Evolutionary conservation across 495 filamentous ascomycete species (phyloP), one percentile per base, ranked within the genome.

Genomic region (Daldinia loculata): DNA sequence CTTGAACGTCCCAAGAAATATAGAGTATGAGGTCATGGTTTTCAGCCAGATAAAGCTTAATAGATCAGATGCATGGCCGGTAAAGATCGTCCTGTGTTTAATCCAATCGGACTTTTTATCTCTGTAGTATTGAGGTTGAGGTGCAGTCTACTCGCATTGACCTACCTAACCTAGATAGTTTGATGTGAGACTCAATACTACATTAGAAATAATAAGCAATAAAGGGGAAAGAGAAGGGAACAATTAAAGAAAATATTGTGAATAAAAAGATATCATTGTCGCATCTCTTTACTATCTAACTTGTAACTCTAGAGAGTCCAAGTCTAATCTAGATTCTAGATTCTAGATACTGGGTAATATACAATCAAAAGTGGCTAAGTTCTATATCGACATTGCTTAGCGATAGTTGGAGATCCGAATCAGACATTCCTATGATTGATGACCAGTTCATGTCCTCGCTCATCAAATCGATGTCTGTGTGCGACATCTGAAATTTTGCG

Each of bases 351-450:
- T 36, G 8, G 0, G 30, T 36, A 15, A 15, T 32, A 32, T 53
- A 53, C 51, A 53, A 30, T 53, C 24, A 53, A 53, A 53, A 53
- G 26, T 53, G 24, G 5, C 24, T 17, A 30, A 53, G 26, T 29
- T 30, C 51, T 30, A 53, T 53, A 53, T 53, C 51, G 29, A 53
- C 51, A 17, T 30, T 29, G n/a, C n/a, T 53, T 36, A 56, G 30
- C 11, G 53, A 56, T 56, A 56, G 34, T 6, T 8, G 34, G 2
- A 56, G 30, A 38, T 56, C 30, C 9, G n/a, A 15, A 17, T 56
- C 53, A 0, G n/a, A 36, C 17, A 56, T 56, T 8, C 53, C 53
- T 22, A 56, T 34, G n/a, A 56, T 22, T 56, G 53, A 56, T 34
- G 53, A 32, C 30, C 29, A 56, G 12, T 29, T 32, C 53, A 56